phyloP scores from a whole-genome alignment of 306 rosid species.

The Amphicarpaea edgeworthii region DNA sequence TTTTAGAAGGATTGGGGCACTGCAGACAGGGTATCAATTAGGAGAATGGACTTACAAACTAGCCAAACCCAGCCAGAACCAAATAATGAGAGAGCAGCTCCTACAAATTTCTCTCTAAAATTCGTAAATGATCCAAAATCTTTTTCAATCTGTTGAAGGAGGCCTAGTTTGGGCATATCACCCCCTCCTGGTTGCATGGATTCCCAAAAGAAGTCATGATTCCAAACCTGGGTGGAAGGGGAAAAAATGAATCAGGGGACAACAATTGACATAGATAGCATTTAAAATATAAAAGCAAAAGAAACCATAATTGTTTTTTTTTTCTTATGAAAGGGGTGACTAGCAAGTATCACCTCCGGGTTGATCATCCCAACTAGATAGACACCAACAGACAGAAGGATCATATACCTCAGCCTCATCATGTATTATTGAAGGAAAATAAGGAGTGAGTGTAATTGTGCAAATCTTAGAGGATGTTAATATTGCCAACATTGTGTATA shows the following conservation, averaged over 20 bases:
- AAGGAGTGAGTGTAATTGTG: neutral
- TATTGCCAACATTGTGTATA: neutral
- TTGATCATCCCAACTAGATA: too few relatives aligned
- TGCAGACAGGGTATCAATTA: neutral
- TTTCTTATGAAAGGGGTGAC: too few relatives aligned
- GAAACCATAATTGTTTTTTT: constrained; percentile 14
- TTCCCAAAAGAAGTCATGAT: constrained; percentile 73
- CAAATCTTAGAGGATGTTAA: neutral
- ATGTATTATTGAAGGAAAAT: too few relatives aligned
- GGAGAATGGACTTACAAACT: constrained; percentile 74
- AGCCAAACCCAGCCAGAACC: constrained; percentile 99
- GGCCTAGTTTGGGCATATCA: constrained; percentile 71
- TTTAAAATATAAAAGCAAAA: constrained; percentile 33
- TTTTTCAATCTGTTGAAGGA: constrained; percentile 92
- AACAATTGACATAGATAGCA: neutral
- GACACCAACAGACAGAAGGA: too few relatives aligned
- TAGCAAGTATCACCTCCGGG: too few relatives aligned
- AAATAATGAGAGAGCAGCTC: constrained; percentile 73
- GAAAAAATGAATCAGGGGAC: constrained; percentile 7
- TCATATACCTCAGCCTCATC: too few relatives aligned
- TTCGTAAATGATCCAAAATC: constrained; percentile 86
- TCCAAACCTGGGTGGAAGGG: constrained; percentile 75
- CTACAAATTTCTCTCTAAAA: constrained; percentile 77
- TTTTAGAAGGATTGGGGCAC: neutral
- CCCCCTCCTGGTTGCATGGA: constrained; percentile 99